Evolutionary conservation across 257 asterid species (phyloP), one percentile per base, ranked within the genome.

Genomic region (Solanum gandarillasii): DNA sequence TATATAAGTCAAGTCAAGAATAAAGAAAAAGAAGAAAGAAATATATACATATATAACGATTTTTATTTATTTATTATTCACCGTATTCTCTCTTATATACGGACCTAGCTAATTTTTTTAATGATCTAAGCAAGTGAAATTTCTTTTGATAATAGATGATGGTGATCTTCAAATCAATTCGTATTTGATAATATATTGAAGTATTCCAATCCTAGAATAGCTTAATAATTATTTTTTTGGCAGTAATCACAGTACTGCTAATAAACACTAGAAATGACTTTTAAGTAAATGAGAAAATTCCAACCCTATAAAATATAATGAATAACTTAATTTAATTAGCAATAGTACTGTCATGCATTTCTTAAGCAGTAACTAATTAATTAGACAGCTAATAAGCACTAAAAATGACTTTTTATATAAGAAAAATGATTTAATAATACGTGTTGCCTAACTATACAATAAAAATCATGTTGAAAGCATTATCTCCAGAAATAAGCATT

Each of bases 51-150:
- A 52, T 52, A 52, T 18, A 52, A 0, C 62, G 0, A 52, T 52
- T 18, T 55, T 55, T 18, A 6, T 55, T 55, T 55, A 3, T 18
- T 18, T 55, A 55, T 6, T 55, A 55, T 18, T 55, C 10, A 18
- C 0, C 0, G 9, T 1, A 2, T 0, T 16, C 62, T 0, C 4
- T 52, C 1, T 52, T n/a, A 1, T 2, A 1, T 6, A 9, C 9
- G 0, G n/a, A 2, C 62, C 2, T 55, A 55, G 1, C n/a, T 55
- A 52, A 16, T 16, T 52, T 52, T 48, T 39, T 0, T 4, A 1
- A 43, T 48, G 60, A 0, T 48, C 60, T 3, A 48, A 5, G 0
- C 8, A 48, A 48, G 60, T 6, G 23, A 48, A 48, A 48, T 48
- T 16, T 52, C 3, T 52, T 18, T 52, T 5, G 21, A 52, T 52